Conservation (phyloP, 768 basidiomycete species). For the Leccinellum albellum region DNA sequence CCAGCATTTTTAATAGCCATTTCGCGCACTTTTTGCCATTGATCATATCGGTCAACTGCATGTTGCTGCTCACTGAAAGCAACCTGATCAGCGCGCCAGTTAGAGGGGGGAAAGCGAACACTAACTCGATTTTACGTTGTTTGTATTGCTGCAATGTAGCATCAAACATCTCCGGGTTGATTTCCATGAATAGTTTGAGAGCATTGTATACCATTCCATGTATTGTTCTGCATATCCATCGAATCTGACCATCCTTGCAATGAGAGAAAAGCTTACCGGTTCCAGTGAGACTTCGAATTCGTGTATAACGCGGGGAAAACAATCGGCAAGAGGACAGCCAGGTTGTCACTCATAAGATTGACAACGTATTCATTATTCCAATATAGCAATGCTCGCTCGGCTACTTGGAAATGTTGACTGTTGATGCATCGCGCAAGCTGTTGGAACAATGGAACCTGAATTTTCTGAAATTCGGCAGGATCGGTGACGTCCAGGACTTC, state of each 20-base stretch:
- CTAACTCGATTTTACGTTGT: slow-evolving; percentile 80
- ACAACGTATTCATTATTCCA: slow-evolving; percentile 99
- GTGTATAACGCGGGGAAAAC: slow-evolving; percentile 95
- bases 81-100: slow-evolving; percentile 1
- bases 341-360: slow-evolving; percentile 97
- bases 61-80: slow-evolving; percentile 77
- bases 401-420: slow-evolving; percentile 99
- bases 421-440: slow-evolving; percentile 97
- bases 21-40: slow-evolving; percentile 85
- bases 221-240: slow-evolving; percentile 66
- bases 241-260: slow-evolving; percentile 1
- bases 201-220: slow-evolving; percentile 99
- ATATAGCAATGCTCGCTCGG: slow-evolving; percentile 92
- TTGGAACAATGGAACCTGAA: slow-evolving; percentile 87
- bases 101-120: slow-evolving; percentile 16
- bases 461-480: slow-evolving; percentile 93
- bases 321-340: slow-evolving; percentile 83
- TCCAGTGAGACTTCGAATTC: slow-evolving; percentile 98
- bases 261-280: slow-evolving; percentile 60
- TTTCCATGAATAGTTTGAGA: slow-evolving; percentile 97
- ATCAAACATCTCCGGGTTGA: slow-evolving; percentile 95
- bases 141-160: slow-evolving; percentile 92
- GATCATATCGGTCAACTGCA: slow-evolving; percentile 78
- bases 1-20: slow-evolving; percentile 68
- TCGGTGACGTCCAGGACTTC: slow-evolving; percentile 98